Evolutionary conservation across 2,329 filamentous ascomycete species (phyloP), one percentile per base, ranked within the genome.

Genomic region (Tolypocladium ophioglossoides): DNA sequence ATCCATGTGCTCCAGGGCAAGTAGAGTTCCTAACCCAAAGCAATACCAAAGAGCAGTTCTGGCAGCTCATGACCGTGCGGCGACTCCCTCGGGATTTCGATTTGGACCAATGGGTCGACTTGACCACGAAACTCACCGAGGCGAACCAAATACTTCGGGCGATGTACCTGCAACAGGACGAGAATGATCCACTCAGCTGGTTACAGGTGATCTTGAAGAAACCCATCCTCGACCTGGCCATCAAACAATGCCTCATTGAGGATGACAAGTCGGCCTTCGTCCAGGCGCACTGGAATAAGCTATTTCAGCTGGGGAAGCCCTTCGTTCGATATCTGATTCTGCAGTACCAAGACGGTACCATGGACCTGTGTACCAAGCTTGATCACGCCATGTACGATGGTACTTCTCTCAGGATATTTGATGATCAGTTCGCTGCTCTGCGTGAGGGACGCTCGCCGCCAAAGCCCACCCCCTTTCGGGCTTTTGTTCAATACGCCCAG

Each of bases 301-400:
- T 53, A 7, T 71, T 72, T 57, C 55, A 55, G 2, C 60, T 66
- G n/a, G 65, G 66, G 47, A 62, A 59, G 35, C 62, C 70, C 3
- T 69, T 69, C 52, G 65, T 71, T 54, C 62, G 62, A 27, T 72
- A 72, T 52, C n/a, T n/a, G n/a, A n/a, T n/a, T n/a, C n/a, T n/a
- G 57, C 62, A 24, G 57, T 68, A 60, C 70, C 24, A 58, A 62
- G 27, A 24, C n/a, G 22, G 16, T 50, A 2, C 8, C 51, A 47
- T 56, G 27, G 61, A 67, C 30, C 55, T 71, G 4, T 54, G 62
- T 46, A 68, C 62, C 61, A 71, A 71, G 52, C 58, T 70, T 30
- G 20, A 46, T 14, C 41, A 46, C 41, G 41, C 14, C 22, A 54
- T 65, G 14, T 70, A 70, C 57, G 68, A 70, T 54, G 68, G 69